These are phyloP conservation scores for Plasmodium falciparum DNA, from an alignment of 169 alveolate species.

Conservation along the genomic window DNA sequence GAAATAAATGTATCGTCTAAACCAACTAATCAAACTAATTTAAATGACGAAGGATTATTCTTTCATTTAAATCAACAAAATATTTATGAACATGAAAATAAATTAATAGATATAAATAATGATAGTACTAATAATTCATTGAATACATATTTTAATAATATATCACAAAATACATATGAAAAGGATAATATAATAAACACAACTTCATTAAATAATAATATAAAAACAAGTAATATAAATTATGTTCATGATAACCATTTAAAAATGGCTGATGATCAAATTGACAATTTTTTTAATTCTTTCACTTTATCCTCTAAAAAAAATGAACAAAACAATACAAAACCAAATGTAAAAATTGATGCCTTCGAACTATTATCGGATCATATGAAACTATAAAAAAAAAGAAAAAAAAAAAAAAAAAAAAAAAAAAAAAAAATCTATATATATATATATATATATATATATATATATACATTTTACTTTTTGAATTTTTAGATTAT, in stretches of 20 bases:
- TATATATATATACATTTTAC: not conserved
- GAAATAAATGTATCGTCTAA: not conserved
- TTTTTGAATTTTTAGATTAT: not conserved
- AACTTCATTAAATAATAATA: not conserved
- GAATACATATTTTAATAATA: not conserved
- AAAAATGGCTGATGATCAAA: slow-evolving; percentile 26
- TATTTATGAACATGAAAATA: not conserved
- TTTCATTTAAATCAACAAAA: too few species aligned
- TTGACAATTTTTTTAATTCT: slow-evolving; percentile 34
- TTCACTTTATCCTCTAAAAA: slow-evolving; percentile 48
- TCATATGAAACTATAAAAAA: slow-evolving; percentile 30
- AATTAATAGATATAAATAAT: slow-evolving; percentile 9
- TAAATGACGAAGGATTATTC: not conserved
- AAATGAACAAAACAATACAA: slow-evolving; percentile 23
- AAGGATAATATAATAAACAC: not conserved
- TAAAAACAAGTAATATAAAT: not conserved
- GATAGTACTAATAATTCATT: not conserved
- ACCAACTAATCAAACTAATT: not conserved
- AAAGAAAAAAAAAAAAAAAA: too few species aligned
- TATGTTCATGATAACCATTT: not conserved
- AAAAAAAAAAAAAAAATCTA: too few species aligned
- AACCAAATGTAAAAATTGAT: slow-evolving; percentile 57
- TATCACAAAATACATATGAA: not conserved
- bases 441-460: not conserved
- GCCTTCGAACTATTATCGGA: slow-evolving; percentile 67